Evolutionary conservation across 495 filamentous ascomycete genomes (phyloP).

Genomic region (Articulospora tetracladia): DNA sequence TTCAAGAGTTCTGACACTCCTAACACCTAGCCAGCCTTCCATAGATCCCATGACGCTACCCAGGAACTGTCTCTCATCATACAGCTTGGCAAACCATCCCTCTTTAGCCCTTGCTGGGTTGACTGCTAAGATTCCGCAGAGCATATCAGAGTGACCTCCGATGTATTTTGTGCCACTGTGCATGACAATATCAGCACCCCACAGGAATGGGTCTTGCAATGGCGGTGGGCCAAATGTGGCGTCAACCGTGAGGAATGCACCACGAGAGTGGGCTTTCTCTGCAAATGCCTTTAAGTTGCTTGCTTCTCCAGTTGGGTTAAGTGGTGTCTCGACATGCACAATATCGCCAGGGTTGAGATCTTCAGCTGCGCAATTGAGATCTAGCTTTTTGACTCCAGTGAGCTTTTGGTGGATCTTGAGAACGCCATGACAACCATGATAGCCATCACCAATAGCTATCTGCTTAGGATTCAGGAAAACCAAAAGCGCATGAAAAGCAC

Average conservation of each 20-base stretch:
- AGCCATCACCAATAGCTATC: constrained; percentile 76
- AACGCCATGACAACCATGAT: constrained; percentile 91
- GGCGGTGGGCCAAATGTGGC: constrained; percentile 90
- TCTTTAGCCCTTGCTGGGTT: constrained; percentile 34
- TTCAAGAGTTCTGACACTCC: constrained; percentile 83
- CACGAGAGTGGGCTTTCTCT: constrained; percentile 62
- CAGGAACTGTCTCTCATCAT: constrained; percentile 63
- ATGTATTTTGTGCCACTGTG: constrained; percentile 94
- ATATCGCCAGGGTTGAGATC: constrained; percentile 70
- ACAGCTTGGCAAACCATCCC: constrained; percentile 54
- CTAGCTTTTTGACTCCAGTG: constrained; percentile 62
- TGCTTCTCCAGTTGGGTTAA: constrained; percentile 85
- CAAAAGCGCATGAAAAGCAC: constrained; percentile 81
- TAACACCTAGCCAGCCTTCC: constrained; percentile 87
- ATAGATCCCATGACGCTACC: constrained; percentile 86
- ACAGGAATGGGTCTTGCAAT: constrained; percentile 78
- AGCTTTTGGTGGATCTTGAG: constrained; percentile 66
- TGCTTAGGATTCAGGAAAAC: constrained; percentile 72
- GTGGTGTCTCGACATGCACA: constrained; percentile 85
- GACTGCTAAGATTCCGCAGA: constrained; percentile 78
- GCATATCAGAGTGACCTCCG: constrained; percentile 87
- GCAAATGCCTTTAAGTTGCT: constrained; percentile 66
- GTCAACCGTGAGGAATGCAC: constrained; percentile 80
- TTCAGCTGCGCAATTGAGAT: constrained; percentile 53
- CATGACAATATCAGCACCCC: constrained; percentile 81